Percentiles rank a stretch among this genome's conserved stretches.
Evolutionary conservation across 306 rosid species (phyloP).

Genomic region (Vicia faba): DNA sequence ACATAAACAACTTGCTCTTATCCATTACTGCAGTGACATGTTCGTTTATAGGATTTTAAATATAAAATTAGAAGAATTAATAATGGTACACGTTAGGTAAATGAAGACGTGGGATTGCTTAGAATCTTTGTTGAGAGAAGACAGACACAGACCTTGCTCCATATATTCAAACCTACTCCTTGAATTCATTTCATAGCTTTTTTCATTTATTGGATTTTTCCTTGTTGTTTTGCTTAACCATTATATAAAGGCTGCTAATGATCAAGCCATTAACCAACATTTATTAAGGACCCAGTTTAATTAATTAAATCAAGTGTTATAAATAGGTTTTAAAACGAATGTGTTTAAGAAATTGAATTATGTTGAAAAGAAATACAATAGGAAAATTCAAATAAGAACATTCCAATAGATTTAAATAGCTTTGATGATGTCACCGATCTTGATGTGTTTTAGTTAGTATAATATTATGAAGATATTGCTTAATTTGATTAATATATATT

Average conservation of each 20-base stretch:
- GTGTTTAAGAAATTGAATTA: too few species aligned
- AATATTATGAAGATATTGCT: too few species aligned
- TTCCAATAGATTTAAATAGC: too few species aligned
- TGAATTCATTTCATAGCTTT: background rate
- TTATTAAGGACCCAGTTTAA: background rate
- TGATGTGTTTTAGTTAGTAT: too few species aligned
- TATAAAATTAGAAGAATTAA: background rate
- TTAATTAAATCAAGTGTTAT: background rate
- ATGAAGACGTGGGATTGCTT: conserved; percentile 21
- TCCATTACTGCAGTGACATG: background rate
- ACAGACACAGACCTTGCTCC: background rate
- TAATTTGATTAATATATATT: too few species aligned
- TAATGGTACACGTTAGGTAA: conserved; percentile 28
- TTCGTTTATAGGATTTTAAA: background rate
- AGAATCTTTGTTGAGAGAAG: conserved; percentile 12
- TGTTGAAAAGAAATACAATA: too few species aligned
- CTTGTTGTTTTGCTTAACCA: background rate
- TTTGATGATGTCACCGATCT: too few species aligned
- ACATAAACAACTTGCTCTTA: background rate
- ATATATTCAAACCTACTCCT: conserved; percentile 35
- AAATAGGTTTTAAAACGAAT: too few species aligned
- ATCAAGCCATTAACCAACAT: background rate
- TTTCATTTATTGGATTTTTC: conserved; percentile 7
- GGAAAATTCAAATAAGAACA: too few species aligned
- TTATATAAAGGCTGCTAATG: background rate